Evolutionary conservation across 176 grass and related monocot species (phyloP).

Genomic region (Bothriochloa decipiens): DNA sequence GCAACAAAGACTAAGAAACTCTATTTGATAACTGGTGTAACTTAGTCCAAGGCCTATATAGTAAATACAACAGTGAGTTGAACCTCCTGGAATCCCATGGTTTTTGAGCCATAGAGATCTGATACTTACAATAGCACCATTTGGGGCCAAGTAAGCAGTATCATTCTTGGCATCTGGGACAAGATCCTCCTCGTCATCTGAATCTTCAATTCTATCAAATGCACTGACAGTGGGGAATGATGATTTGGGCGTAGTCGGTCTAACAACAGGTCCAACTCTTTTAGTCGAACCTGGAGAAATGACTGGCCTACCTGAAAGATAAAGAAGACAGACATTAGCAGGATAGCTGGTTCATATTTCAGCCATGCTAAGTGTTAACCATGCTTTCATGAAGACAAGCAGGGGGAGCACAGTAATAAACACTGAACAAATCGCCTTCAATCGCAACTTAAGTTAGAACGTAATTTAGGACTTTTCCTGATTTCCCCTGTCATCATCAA

Average conservation of each 20-base stretch:
- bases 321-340: constrained; percentile 33
- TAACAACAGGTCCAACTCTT: constrained; percentile 52
- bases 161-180: constrained; percentile 56
- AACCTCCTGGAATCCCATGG: not conserved
- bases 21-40: constrained; percentile 7
- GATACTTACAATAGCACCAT: constrained; percentile 70
- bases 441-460: too few species aligned
- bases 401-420: too few species aligned
- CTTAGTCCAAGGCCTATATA: not conserved
- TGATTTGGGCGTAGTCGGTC: constrained; percentile 75
- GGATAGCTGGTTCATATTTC: not conserved
- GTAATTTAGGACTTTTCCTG: too few species aligned
- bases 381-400: too few species aligned
- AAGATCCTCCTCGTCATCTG: constrained; percentile 78
- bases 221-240: constrained; percentile 54
- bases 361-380: not conserved
- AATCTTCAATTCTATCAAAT: constrained; percentile 69
- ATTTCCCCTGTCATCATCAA: too few species aligned
- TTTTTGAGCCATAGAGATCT: not conserved
- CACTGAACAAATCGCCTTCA: too few species aligned
- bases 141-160: constrained; percentile 50
- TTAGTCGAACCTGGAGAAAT: constrained; percentile 62
- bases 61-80: constrained; percentile 8
- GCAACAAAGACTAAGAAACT: constrained; percentile 15
- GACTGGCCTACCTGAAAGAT: constrained; percentile 44